Evolutionary conservation across 2,329 filamentous ascomycete species (phyloP), one percentile per base, ranked within the genome.

Genomic region (Clonostachys sp.): DNA sequence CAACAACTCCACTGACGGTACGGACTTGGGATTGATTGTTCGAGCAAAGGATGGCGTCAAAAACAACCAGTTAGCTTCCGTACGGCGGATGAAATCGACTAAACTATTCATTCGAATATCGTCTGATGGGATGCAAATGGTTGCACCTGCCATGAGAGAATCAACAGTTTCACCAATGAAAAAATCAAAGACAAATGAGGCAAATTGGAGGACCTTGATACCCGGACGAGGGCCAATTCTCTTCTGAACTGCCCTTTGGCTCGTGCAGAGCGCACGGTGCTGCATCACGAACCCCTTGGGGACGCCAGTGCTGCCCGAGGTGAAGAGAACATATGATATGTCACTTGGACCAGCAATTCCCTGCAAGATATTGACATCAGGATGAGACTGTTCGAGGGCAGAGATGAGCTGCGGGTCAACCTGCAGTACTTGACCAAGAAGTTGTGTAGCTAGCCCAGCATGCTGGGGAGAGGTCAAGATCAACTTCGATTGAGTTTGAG

Each of bases 221-320:
- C 33, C 35, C 12, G 42, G 13, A 12, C n/a, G 17, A 12, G 42
- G 18, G 14, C 36, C 13, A 8, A 41, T 30, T 9, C 20, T 33
- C 14, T 50, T 49, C 0, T 53, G 53, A 2, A 56, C 47, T 10
- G 48, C 51, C 2, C 50, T 48, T 2, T 50, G 50, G 5, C 57
- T 58, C 4, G 56, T 55, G 30, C 51, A n/a, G 9, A 60, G 41
- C 16, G 47, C 18, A 4, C 45, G 38, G 41, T 57, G 57, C 16
- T 53, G 46, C 34, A 57, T 50, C 14, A 56, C 46, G 6, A 54
- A 50, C 6, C 57, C 57, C 41, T 60, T 60, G 6, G 57, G 55
- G 14, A 49, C 46, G 12, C 56, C 57, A 2, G 57, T 58, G 38
- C 51, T 57, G 6, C 47, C 47, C 3, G 47, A 49, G 17, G 47